Evolutionary conservation across 768 basidiomycete species (phyloP), one percentile per base, ranked within the genome.

Genomic region (Rhizopogon vinicolor): DNA sequence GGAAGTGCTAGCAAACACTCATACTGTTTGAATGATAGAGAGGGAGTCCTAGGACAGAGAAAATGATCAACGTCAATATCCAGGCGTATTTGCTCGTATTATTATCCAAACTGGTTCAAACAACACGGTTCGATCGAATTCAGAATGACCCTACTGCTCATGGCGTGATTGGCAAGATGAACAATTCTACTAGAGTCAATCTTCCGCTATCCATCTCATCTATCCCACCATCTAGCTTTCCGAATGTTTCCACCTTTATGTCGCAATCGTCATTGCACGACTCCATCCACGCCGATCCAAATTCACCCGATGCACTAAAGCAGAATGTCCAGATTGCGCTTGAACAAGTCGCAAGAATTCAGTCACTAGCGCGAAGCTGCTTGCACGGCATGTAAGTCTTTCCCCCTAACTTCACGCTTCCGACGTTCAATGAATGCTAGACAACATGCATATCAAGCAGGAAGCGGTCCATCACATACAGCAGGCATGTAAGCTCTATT

Each of bases 291-390:
- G 57, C 54, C 6, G 85, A 87, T 56, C 79, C 77, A 14, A 86
- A 81, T 56, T 82, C 85, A 22, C 80, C 82, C 14, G 82, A 80
- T 28, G 54, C 75, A n/a, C 85, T 89, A 73, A 83, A 81, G 58
- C 79, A 81, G 50, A 84, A 83, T 63, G 57, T 85, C 1, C 75
- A 75, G 41, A 51, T 77, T 14, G 72, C 77, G 0, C 75, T 78
- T 52, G 75, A 79, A 40, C 78, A 82, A 18, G 74, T 85, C 29
- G 58, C 74, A 3, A 68, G 78, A 12, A 67, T 86, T 2, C 79
- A 82, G 57, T 65, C 65, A 2, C 68, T 81, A 2, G 80, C 84
- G 0, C 73, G 78, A 48, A 75, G 67, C 41, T 76, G 80, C 8
- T 62, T 84, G 29, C 65, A 70, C 13, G 79, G 78, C 43, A 80